phyloP scores from a whole-genome alignment of 2,329 filamentous ascomycete genomes.

The Hypoxylon sp. region DNA sequence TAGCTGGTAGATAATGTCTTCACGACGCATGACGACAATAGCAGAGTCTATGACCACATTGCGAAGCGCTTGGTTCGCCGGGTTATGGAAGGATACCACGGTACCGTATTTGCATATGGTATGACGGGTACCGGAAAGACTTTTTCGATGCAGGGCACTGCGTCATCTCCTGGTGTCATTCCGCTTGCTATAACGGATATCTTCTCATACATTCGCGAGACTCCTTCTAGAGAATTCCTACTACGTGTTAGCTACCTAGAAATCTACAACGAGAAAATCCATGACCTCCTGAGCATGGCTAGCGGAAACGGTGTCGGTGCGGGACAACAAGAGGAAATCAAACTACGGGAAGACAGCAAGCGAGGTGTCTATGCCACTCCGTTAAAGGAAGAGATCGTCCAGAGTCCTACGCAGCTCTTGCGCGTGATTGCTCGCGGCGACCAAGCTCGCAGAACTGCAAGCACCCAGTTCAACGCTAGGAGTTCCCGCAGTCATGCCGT shows the following conservation, averaged over 20 bases:
- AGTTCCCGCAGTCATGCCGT: constrained; percentile 98
- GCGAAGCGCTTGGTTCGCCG: constrained; percentile 94
- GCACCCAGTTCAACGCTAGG: constrained; percentile 95
- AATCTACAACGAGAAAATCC: constrained; percentile 98
- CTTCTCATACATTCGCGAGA: constrained; percentile 98
- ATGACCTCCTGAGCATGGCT: constrained; percentile 88
- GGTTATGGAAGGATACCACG: constrained; percentile 99
- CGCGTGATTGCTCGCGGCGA: constrained; percentile 96
- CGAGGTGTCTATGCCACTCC: constrained; percentile 96
- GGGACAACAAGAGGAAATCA: constrained; percentile 88
- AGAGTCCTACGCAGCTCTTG: constrained; percentile 94
- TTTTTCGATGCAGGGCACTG: constrained; percentile 99
- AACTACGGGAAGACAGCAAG: constrained; percentile 95
- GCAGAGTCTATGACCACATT: constrained; percentile 92
- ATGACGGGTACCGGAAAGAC: constrained; percentile 99
- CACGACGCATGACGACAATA: constrained; percentile 92
- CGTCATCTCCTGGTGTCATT: constrained; percentile 94
- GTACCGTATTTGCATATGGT: constrained; percentile 97
- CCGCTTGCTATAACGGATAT: constrained; percentile 98
- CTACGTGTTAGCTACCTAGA: constrained; percentile 97
- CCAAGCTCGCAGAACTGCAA: constrained; percentile 88
- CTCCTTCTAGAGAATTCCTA: constrained; percentile 92
- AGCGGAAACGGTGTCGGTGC: constrained; percentile 68
- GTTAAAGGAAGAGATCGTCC: constrained; percentile 97
- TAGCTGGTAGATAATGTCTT: constrained; percentile 88